These are phyloP conservation scores for Suillus americanus DNA, from an alignment of 768 basidiomycete species.

Conservation along the genomic window DNA sequence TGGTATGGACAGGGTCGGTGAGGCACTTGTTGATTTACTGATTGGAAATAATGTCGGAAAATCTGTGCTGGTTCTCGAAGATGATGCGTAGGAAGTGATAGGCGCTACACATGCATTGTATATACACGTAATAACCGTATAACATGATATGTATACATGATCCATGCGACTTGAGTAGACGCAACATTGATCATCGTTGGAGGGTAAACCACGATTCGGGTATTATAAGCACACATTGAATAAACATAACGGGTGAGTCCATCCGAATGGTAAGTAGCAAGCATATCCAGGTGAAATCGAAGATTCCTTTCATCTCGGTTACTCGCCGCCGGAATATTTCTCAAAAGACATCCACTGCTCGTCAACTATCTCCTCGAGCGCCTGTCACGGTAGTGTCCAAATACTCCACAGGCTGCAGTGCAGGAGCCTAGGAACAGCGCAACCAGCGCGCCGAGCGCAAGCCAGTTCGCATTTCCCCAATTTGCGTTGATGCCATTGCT, in stretches of 20 bases:
- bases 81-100: neutral
- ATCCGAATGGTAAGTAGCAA: neutral
- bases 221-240: neutral
- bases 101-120: neutral
- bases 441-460: conserved; percentile 72
- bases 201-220: neutral
- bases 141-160: neutral
- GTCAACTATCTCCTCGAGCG: conserved; percentile 20
- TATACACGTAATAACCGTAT: neutral
- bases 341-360: neutral
- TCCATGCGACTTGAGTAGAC: neutral
- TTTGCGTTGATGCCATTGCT: conserved; percentile 46
- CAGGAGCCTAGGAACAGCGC: conserved; percentile 69
- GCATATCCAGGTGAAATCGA: neutral
- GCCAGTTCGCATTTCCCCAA: conserved; percentile 83
- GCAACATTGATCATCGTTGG: too few relatives aligned
- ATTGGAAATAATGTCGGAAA: conserved; percentile 37
- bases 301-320: neutral
- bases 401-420: conserved; percentile 62
- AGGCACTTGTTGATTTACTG: conserved; percentile 37
- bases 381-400: conserved; percentile 54
- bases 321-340: neutral
- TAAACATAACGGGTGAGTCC: neutral
- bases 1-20: conserved; percentile 42
- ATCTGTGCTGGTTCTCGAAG: conserved; percentile 15